Conservation (phyloP, 1,139 yeast species). For the Suhomyces bribrorum region DNA sequence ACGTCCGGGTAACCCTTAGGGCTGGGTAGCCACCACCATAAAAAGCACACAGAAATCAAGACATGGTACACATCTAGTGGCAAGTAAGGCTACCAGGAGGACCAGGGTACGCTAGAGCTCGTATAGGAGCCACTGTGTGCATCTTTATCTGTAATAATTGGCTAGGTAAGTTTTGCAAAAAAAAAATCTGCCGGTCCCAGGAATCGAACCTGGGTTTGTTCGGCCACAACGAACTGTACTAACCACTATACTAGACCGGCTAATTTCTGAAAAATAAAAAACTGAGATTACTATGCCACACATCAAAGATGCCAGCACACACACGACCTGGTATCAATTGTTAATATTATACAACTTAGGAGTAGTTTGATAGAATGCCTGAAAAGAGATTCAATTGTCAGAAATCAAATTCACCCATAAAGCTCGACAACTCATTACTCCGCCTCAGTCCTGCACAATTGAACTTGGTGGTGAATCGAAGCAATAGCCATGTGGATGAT, state of each 20-base stretch:
- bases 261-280: constrained; percentile 3
- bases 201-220: constrained; percentile 49
- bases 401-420: constrained; percentile 35
- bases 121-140: no score
- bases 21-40: not conserved
- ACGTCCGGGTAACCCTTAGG: constrained; percentile 10
- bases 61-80: no score
- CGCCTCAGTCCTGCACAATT: constrained; percentile 36
- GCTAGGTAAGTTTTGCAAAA: constrained; percentile 1
- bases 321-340: constrained; percentile 1
- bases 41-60: no score
- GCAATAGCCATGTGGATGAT: constrained; percentile 14
- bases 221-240: constrained; percentile 51
- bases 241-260: constrained; percentile 49
- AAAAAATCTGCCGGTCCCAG: constrained; percentile 41
- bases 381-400: constrained; percentile 28
- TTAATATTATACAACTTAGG: not conserved
- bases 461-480: constrained; percentile 30
- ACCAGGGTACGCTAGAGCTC: no score
- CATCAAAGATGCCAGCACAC: not conserved
- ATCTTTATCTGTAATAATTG: not conserved
- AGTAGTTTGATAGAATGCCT: constrained; percentile 11
- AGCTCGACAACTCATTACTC: constrained; percentile 32
- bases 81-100: no score
- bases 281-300: not conserved